Evolutionary conservation across 495 filamentous ascomycete species (phyloP).

Genomic region (Physcia stellaris): DNA sequence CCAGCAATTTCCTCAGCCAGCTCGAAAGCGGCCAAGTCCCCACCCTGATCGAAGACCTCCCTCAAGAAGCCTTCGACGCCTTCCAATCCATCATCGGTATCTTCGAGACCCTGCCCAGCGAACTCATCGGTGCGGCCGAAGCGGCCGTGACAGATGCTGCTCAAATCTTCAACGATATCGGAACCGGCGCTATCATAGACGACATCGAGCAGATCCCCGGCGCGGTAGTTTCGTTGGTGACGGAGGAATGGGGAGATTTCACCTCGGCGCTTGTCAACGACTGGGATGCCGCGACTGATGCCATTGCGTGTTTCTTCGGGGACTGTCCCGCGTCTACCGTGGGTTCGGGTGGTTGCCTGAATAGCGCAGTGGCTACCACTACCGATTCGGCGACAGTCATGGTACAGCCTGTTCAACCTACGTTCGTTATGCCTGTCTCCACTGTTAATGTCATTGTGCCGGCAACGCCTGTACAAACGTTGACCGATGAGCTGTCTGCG

Average conservation of each 20-base stretch:
- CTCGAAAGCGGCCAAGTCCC: constrained; percentile 6
- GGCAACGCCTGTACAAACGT: no score
- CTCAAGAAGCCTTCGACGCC: constrained; percentile 1
- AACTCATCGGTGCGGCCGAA: constrained; percentile 3
- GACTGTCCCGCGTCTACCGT: no score
- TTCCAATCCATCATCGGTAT: constrained; percentile 5
- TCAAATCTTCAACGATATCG: constrained; percentile 9
- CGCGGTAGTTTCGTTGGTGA: constrained; percentile 2
- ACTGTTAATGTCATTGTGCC: no score
- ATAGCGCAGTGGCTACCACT: no score
- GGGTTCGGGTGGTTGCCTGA: no score
- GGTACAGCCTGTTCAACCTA: no score
- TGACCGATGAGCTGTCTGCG: no score
- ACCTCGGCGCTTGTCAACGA: constrained; percentile 3
- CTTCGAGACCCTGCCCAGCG: not conserved
- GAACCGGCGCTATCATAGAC: constrained; percentile 5
- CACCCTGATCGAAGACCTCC: constrained; percentile 6
- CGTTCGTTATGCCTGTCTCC: no score
- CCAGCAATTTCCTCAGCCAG: constrained; percentile 4
- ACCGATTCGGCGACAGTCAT: no score
- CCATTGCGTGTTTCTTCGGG: constrained; percentile 2
- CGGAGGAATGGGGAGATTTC: constrained; percentile 5
- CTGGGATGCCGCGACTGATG: not conserved
- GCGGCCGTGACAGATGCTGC: constrained; percentile 4
- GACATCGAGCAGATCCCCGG: constrained; percentile 6